These are phyloP conservation scores for Phylloboletellus chloephorus DNA, from an alignment of 1,284 basidiomycete species.

Conservation along the genomic window DNA sequence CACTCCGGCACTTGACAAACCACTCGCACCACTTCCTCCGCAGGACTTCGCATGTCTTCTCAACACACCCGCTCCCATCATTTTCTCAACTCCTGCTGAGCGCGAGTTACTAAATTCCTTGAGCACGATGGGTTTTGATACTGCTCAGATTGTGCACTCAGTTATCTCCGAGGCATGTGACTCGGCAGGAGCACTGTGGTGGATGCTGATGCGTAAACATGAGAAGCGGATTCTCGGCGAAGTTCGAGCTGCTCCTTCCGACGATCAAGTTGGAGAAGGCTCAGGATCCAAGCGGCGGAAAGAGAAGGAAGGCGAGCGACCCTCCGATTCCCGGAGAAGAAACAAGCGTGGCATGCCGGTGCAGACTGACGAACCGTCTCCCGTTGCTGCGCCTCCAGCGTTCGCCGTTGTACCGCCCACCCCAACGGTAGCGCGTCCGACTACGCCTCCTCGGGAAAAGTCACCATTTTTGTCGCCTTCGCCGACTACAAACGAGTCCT, in stretches of 20 bases:
- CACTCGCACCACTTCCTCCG: slow-evolving; percentile 38
- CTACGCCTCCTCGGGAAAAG: slow-evolving; percentile 50
- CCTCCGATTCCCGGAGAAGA: slow-evolving; percentile 19
- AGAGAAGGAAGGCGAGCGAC: slow-evolving; percentile 29
- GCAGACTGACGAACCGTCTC: slow-evolving; percentile 25
- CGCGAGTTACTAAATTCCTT: slow-evolving; percentile 76
- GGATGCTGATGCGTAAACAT: slow-evolving; percentile 84
- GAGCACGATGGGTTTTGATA: slow-evolving; percentile 81
- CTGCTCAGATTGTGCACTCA: slow-evolving; percentile 90
- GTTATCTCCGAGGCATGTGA: slow-evolving; percentile 93
- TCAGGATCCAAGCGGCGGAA: slow-evolving; percentile 27
- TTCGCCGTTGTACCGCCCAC: slow-evolving; percentile 70
- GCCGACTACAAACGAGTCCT: slow-evolving; percentile 47
- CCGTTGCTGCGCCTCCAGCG: slow-evolving; percentile 48
- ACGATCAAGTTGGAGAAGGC: slow-evolving; percentile 22
- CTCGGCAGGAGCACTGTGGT: slow-evolving; percentile 88
- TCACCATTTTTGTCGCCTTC: slow-evolving; percentile 61
- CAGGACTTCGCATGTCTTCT: slow-evolving; percentile 74
- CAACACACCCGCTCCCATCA: slow-evolving; percentile 64
- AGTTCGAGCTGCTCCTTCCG: slow-evolving; percentile 20
- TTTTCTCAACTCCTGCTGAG: slow-evolving; percentile 83
- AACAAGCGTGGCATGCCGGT: slow-evolving; percentile 23
- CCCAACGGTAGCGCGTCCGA: slow-evolving; percentile 49
- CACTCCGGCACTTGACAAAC: slow-evolving; percentile 47
- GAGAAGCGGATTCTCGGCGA: slow-evolving; percentile 54